phyloP scores from a whole-genome alignment of 176 grass and related monocot species.

The Tuctoria greenei region DNA sequence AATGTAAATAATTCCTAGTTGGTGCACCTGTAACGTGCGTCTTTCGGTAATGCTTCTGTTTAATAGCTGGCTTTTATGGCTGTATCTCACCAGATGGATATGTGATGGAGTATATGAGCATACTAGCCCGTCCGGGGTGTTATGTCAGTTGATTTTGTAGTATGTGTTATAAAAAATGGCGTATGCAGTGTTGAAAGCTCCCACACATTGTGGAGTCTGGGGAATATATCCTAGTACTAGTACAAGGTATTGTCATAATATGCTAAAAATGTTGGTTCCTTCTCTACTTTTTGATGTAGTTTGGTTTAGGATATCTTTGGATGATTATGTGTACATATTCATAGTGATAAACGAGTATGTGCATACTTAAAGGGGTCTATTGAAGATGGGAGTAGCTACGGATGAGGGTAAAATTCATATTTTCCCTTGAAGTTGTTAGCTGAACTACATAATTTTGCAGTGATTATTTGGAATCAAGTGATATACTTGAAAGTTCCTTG shows the following conservation, averaged over 20 bases:
- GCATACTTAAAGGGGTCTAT: too few relatives aligned
- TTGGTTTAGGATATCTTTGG: not conserved
- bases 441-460: slow-evolving; percentile 46
- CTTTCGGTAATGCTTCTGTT: slow-evolving; percentile 24
- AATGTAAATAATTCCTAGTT: slow-evolving; percentile 14
- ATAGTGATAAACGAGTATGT: not conserved
- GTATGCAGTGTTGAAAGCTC: too few relatives aligned
- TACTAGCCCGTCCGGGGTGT: not conserved
- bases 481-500: slow-evolving; percentile 92
- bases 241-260: not conserved
- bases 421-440: not conserved
- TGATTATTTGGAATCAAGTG: slow-evolving; percentile 86
- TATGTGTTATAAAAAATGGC: not conserved
- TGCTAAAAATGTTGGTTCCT: not conserved
- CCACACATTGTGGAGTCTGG: too few relatives aligned
- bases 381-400: not conserved
- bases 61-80: not conserved
- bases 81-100: not conserved
- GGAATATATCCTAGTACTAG: not conserved
- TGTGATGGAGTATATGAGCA: not conserved
- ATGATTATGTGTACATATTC: not conserved
- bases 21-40: not conserved
- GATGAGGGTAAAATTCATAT: not conserved
- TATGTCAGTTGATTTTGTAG: not conserved
- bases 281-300: not conserved